These are phyloP conservation scores for Fraxinus excelsior DNA, from an alignment of 257 asterid genomes.

Conservation along the genomic window DNA sequence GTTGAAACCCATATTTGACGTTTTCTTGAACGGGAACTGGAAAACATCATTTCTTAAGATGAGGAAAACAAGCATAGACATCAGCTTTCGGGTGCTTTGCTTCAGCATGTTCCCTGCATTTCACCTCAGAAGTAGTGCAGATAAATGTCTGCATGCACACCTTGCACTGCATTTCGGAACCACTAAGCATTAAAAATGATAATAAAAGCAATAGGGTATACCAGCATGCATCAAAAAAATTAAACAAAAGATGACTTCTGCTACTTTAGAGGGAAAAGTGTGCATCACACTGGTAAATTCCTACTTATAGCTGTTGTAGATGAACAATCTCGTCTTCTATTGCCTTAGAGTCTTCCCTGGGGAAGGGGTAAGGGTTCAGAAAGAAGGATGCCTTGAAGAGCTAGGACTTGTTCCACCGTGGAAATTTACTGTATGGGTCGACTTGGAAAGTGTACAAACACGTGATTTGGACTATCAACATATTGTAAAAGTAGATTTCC, in stretches of 20 bases:
- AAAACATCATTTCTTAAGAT: constrained; percentile 48
- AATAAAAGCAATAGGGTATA: neutral
- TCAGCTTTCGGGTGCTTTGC: constrained; percentile 70
- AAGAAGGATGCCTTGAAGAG: neutral
- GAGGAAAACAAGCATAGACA: constrained; percentile 52
- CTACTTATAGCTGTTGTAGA: neutral
- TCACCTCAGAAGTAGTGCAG: constrained; percentile 74
- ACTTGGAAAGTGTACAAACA: neutral
- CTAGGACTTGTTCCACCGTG: neutral
- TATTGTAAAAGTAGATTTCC: neutral
- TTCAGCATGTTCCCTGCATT: constrained; percentile 72
- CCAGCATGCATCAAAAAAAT: neutral
- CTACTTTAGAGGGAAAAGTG: neutral
- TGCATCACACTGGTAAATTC: neutral
- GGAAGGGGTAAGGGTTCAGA: neutral
- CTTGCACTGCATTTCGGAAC: constrained; percentile 54
- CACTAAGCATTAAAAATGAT: neutral
- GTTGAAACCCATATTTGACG: constrained; percentile 18
- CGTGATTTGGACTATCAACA: neutral
- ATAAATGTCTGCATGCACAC: constrained; percentile 76
- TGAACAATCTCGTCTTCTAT: neutral
- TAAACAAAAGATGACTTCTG: neutral
- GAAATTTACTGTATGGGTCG: neutral
- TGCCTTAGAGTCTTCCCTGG: neutral
- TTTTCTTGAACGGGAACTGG: neutral